These are phyloP conservation scores for Backusella australiensis DNA, from an alignment of 192 early-diverging fungal species.

Conservation along the genomic window DNA sequence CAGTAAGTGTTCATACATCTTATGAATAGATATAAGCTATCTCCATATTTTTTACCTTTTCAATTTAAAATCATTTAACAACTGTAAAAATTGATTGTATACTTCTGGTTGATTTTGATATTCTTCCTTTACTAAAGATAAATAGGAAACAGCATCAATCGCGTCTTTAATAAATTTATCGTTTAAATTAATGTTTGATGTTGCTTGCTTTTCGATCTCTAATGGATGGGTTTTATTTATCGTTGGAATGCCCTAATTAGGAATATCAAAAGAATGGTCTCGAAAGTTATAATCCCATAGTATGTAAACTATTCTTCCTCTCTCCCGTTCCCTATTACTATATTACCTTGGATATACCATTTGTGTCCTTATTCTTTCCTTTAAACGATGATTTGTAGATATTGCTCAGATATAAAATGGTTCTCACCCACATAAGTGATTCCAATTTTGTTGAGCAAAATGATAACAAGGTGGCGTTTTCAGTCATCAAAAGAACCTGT, in stretches of 20 bases:
- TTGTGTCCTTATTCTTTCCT: neutral
- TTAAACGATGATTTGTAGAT: neutral
- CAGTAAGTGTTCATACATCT: neutral
- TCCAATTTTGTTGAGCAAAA: constrained; percentile 15
- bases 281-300: neutral
- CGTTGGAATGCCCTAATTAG: neutral
- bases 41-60: constrained; percentile 18
- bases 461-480: constrained; percentile 7
- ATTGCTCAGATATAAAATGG: neutral
- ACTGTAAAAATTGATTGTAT: constrained; percentile 15
- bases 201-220: neutral
- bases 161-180: neutral
- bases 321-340: neutral
- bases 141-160: constrained; percentile 21
- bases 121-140: constrained; percentile 15
- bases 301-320: neutral
- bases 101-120: constrained; percentile 4
- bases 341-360: neutral
- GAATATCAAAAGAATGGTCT: neutral
- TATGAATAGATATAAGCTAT: neutral
- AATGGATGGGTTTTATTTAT: neutral
- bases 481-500: neutral
- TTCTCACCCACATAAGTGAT: constrained; percentile 16
- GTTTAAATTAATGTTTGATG: neutral
- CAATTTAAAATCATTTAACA: constrained; percentile 20